Base-by-base conservation (phyloP, 2,329 filamentous ascomycete species). In the Microdochium bolleyi region DNA sequence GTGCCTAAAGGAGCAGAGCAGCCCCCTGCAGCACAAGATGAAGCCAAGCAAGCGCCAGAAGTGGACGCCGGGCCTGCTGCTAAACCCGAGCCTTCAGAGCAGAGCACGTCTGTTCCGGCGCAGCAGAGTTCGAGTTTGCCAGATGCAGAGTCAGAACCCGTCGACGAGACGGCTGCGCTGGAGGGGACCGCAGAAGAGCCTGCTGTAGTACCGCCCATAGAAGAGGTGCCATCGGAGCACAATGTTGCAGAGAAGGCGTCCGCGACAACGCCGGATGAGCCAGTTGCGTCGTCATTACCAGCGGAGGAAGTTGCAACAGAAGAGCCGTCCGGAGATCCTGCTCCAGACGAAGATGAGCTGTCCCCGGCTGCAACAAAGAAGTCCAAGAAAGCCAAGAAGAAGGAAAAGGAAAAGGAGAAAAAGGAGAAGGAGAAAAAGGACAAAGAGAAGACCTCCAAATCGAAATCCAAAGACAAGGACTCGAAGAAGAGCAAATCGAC, bases 381-480 rank as follows among this genome's bases (percentile, higher is more conserved):
- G n/a, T 7, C 9, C 14, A 51, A 51, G 34, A 51, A 51, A 19
- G 48, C n/a, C 24, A 58, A 59, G 51, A 59, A 60, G 51, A 27
- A 25, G 55, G 58, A 53, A 53, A 59, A 57, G 41, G 52, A 58
- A 48, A 54, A 54, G 44, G 48, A 54, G 27, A 56, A 58, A 37
- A 51, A 52, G 4, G 53, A 54, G 49, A 51, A 54, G 38, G 53
- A 56, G 54, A 25, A 30, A 24, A 54, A 55, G 48, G 54, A 56
- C 32, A 53, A 49, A 22, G 38, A 52, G 16, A 54, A 55, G 52
- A 30, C 49, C 8, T 48, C 52, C 5, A 53, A 53, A 38, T 22
- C 49, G 30, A 53, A 53, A 49, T 24, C 38, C 14, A 46, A 49
- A 16, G 25, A 34, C 19, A 27, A 50, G 14, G 37, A 37, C 11